Conservation (phyloP, 495 filamentous ascomycete species). For the Penicillium psychrofluorescens region DNA sequence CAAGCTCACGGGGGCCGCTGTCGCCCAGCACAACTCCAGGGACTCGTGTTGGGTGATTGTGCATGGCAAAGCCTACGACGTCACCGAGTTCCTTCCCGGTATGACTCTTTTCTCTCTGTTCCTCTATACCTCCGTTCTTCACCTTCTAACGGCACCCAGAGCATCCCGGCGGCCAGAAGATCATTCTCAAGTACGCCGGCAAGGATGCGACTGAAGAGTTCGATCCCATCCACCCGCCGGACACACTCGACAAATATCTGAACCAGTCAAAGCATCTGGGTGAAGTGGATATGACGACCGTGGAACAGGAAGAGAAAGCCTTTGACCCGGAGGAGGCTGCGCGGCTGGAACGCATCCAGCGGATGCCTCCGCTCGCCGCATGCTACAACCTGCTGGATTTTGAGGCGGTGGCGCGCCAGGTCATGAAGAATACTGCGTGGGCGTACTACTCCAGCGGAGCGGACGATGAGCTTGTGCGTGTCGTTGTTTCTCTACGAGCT, state of each 20-base stretch:
- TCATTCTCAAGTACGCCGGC: conserved; percentile 78
- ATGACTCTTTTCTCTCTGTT: neutral
- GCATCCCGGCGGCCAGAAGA: conserved; percentile 78
- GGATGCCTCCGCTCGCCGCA: conserved; percentile 76
- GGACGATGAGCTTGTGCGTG: conserved; percentile 91
- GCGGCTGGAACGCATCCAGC: conserved; percentile 63
- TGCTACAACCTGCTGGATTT: conserved; percentile 97
- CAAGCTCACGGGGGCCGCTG: conserved; percentile 63
- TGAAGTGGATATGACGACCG: conserved; percentile 81
- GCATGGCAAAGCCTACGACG: conserved; percentile 88
- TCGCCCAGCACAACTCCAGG: conserved; percentile 76
- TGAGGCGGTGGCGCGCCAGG: conserved; percentile 74
- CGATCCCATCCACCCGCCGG: conserved; percentile 90
- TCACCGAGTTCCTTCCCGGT: conserved; percentile 78
- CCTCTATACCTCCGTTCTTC: neutral
- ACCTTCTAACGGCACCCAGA: conserved; percentile 30
- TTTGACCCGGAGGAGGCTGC: conserved; percentile 71
- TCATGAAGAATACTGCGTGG: conserved; percentile 96
- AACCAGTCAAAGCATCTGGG: conserved; percentile 85
- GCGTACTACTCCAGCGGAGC: conserved; percentile 94
- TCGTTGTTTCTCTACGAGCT: neutral
- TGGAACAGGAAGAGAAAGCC: conserved; percentile 61
- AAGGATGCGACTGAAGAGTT: conserved; percentile 81
- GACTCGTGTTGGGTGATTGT: conserved; percentile 81
- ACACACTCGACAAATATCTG: conserved; percentile 69